phyloP scores from a whole-genome alignment of 495 filamentous ascomycete genomes.

The Aspergillus funiculosus region DNA sequence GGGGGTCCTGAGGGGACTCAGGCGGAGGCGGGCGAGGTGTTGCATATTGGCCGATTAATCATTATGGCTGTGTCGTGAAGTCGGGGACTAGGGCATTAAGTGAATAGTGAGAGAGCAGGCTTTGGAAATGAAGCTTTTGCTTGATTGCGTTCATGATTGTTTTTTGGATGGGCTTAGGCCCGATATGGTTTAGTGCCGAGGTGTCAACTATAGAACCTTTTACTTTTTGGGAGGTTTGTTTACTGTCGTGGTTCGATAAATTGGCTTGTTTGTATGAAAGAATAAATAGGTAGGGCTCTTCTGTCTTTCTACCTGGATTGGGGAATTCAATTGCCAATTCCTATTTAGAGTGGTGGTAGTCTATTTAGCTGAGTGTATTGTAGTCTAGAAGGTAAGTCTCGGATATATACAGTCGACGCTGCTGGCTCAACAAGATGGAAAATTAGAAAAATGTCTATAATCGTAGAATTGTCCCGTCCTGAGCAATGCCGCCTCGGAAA shows the following conservation, averaged over 20 bases:
- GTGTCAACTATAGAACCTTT: not conserved
- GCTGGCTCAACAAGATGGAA: too few species aligned
- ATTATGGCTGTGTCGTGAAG: constrained; percentile 7
- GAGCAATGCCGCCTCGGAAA: constrained; percentile 50
- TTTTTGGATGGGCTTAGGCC: constrained; percentile 12
- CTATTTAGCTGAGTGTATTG: not conserved
- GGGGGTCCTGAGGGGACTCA: constrained; percentile 19
- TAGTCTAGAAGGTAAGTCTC: too few species aligned
- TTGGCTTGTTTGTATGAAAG: too few species aligned
- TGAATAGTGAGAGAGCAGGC: not conserved
- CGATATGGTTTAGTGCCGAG: constrained; percentile 25
- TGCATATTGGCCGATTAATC: constrained; percentile 26
- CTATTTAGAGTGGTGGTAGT: too few species aligned
- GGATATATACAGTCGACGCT: too few species aligned
- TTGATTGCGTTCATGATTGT: not conserved
- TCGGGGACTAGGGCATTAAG: constrained; percentile 6
- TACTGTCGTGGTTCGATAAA: too few species aligned
- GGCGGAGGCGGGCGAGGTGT: constrained; percentile 27
- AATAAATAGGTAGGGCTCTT: too few species aligned
- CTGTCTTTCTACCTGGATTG: too few species aligned
- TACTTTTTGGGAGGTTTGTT: too few species aligned
- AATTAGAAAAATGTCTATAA: constrained; percentile 19
- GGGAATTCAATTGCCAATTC: too few species aligned
- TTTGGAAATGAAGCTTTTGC: not conserved
- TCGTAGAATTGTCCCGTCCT: constrained; percentile 34